A percentile compares a stretch with the other conserved stretches of the same genome.
phyloP scores from a whole-genome alignment of 805 yeast species.

The Limtongozyma cylindracea region DNA sequence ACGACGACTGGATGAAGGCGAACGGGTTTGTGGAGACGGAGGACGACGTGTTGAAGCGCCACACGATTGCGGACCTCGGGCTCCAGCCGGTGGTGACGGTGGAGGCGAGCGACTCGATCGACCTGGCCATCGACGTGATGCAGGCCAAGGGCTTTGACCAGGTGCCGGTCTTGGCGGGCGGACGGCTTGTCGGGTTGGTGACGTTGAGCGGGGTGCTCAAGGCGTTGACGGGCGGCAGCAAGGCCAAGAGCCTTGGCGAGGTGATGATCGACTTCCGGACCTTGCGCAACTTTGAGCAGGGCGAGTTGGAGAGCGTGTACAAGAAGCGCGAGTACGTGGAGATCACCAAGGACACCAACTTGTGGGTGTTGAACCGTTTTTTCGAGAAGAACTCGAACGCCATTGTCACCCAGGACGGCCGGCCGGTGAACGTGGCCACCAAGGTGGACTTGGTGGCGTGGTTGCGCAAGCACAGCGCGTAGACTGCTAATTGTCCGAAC shows the following conservation, averaged over 20 bases:
- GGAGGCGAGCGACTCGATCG: constrained; percentile 26
- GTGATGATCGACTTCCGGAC: constrained; percentile 56
- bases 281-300: constrained; percentile 40
- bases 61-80: constrained; percentile 35
- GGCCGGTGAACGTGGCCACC: constrained; percentile 67
- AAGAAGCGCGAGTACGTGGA: constrained; percentile 42
- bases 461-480: constrained; percentile 13
- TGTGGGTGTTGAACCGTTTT: constrained; percentile 46
- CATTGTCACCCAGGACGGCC: constrained; percentile 40
- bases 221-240: constrained; percentile 35
- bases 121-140: constrained; percentile 40
- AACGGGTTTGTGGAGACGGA: constrained; percentile 48
- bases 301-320: constrained; percentile 24
- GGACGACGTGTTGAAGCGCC: constrained; percentile 12
- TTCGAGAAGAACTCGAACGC: constrained; percentile 75
- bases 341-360: constrained; percentile 38
- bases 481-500: too few relatives aligned
- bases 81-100: constrained; percentile 67
- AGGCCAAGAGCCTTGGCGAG: constrained; percentile 27
- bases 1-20: constrained; percentile 74
- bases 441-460: constrained; percentile 57
- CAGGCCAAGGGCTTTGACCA: constrained; percentile 67
- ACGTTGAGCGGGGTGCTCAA: constrained; percentile 53
- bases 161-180: constrained; percentile 45
- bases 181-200: constrained; percentile 48